Conservation (phyloP, 2,329 filamentous ascomycete species). For the Pseudogymnoascus sp. region DNA sequence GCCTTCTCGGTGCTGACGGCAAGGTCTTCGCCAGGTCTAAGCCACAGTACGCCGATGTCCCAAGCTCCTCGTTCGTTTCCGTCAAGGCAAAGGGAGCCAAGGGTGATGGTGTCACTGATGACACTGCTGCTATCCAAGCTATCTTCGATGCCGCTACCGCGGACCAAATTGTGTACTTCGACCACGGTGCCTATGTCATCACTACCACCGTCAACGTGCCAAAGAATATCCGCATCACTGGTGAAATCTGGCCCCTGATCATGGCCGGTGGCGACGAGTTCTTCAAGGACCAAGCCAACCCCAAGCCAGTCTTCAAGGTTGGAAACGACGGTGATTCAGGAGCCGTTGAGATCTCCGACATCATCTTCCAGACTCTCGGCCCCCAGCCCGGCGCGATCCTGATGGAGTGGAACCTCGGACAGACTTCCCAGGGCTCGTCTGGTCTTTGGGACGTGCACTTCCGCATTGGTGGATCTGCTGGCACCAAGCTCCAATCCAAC, state of each 20-base stretch:
- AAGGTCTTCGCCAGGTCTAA: slow-evolving; percentile 76
- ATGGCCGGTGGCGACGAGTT: slow-evolving; percentile 65
- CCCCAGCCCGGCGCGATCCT: slow-evolving; percentile 80
- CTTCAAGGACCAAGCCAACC: slow-evolving; percentile 69
- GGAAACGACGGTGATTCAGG: slow-evolving; percentile 70
- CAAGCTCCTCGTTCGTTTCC: slow-evolving; percentile 66
- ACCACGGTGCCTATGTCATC: slow-evolving; percentile 65
- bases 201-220: slow-evolving; percentile 63
- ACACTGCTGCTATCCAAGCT: slow-evolving; percentile 75
- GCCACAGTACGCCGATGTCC: slow-evolving; percentile 71
- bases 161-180: slow-evolving; percentile 64
- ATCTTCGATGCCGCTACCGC: slow-evolving; percentile 60
- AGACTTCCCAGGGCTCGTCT: slow-evolving; percentile 55
- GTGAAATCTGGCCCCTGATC: slow-evolving; percentile 85
- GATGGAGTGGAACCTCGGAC: slow-evolving; percentile 82
- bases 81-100: slow-evolving; percentile 76
- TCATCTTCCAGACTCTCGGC: slow-evolving; percentile 78
- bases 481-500: slow-evolving; percentile 73
- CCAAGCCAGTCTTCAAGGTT: slow-evolving; percentile 77
- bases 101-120: slow-evolving; percentile 81
- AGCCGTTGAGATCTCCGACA: slow-evolving; percentile 76
- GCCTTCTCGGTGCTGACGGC: slow-evolving; percentile 55
- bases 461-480: slow-evolving; percentile 79
- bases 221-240: slow-evolving; percentile 76
- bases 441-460: slow-evolving; percentile 96